phyloP scores from a whole-genome alignment of 2,329 filamentous ascomycete species.

The Trichoderma sp. region DNA sequence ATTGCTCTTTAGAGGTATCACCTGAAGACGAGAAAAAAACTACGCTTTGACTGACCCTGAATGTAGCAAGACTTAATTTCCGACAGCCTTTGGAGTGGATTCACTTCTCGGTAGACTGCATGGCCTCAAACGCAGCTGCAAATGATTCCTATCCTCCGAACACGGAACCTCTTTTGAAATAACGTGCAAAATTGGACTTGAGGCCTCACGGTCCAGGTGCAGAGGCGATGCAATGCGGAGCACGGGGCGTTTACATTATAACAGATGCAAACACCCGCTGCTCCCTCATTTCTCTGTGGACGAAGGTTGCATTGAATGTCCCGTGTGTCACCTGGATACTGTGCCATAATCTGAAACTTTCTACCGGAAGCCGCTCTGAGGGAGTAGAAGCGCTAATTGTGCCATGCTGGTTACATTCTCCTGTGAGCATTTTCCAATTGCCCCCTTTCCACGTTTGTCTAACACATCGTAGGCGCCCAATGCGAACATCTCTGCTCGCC shows the following conservation, averaged over 20 bases:
- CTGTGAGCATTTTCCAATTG: not conserved
- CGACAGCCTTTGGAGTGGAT: not conserved
- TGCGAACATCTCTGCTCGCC: not conserved
- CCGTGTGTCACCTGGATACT: slow-evolving; percentile 34
- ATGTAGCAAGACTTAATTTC: not conserved
- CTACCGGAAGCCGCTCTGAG: not conserved
- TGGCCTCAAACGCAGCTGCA: not conserved
- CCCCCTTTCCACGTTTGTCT: not conserved
- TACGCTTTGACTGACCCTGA: not conserved
- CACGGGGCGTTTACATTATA: slow-evolving; percentile 23
- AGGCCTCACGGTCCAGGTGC: not conserved
- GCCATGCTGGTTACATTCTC: not conserved
- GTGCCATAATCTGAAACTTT: slow-evolving; percentile 38
- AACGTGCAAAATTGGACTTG: not conserved
- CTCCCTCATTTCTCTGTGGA: slow-evolving; percentile 27
- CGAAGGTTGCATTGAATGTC: slow-evolving; percentile 31
- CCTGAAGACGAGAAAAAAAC: not conserved
- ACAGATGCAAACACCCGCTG: slow-evolving; percentile 36
- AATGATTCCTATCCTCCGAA: not conserved
- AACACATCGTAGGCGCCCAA: not conserved
- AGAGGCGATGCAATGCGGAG: not conserved
- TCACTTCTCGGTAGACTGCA: not conserved
- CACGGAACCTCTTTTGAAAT: not conserved
- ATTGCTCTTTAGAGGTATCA: not conserved
- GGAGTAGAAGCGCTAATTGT: not conserved